Conservation (phyloP, 371 early-diverging fungal species). For the Lichtheimia hyalospora region DNA sequence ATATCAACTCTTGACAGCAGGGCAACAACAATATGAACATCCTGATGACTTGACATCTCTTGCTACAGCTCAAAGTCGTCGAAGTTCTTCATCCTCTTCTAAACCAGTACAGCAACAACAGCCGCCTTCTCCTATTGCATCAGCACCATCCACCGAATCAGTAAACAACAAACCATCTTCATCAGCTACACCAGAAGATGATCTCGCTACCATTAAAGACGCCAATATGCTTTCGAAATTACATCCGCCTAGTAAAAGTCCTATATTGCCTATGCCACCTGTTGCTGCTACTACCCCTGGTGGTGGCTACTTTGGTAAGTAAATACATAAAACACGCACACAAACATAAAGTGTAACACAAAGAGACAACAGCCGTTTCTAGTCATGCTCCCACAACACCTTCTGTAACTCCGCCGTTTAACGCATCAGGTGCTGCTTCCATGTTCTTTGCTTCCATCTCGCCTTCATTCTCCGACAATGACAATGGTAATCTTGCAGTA, state of each 20-base stretch:
- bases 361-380: not conserved
- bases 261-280: slow-evolving; percentile 18
- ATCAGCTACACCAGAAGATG: slow-evolving; percentile 30
- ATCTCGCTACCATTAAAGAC: slow-evolving; percentile 31
- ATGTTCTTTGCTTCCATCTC: slow-evolving; percentile 30
- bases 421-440: slow-evolving; percentile 28
- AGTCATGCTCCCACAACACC: slow-evolving; percentile 1
- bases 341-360: too few relatives aligned
- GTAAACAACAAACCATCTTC: not conserved
- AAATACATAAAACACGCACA: too few relatives aligned
- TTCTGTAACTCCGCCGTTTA: slow-evolving; percentile 30
- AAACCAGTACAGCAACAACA: not conserved
- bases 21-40: slow-evolving; percentile 5
- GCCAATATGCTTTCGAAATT: slow-evolving; percentile 34
- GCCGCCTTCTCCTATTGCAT: not conserved
- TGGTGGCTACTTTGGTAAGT: slow-evolving; percentile 32
- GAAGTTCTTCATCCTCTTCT: not conserved
- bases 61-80: not conserved
- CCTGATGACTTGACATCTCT: not conserved
- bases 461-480: slow-evolving; percentile 17
- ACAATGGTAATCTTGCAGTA: slow-evolving; percentile 33
- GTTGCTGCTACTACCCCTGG: slow-evolving; percentile 12
- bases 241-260: slow-evolving; percentile 24
- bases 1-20: slow-evolving; percentile 29
- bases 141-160: not conserved